Evolutionary conservation across 768 basidiomycete species (phyloP).

Genomic region (Russula sp.): DNA sequence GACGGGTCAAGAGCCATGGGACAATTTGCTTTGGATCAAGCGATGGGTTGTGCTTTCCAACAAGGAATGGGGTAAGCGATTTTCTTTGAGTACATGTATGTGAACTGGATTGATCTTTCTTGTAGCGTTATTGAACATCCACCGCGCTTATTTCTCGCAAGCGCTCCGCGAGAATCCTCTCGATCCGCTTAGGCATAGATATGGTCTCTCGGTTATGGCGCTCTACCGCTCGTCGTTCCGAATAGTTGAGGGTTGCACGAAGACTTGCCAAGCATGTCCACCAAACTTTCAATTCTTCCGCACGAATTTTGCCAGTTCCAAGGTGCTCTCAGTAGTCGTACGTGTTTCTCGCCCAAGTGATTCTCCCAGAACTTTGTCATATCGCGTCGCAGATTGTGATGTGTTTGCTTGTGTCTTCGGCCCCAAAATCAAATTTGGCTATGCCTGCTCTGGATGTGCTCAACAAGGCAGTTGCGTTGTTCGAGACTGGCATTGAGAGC

Average conservation of each 20-base stretch:
- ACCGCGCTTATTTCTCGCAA: slow-evolving; percentile 65
- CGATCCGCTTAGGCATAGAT: slow-evolving; percentile 59
- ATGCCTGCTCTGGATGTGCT: slow-evolving; percentile 39
- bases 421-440: slow-evolving; percentile 40
- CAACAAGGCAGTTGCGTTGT: slow-evolving; percentile 36
- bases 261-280: slow-evolving; percentile 44
- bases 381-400: slow-evolving; percentile 42
- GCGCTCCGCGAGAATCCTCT: slow-evolving; percentile 57
- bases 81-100: slow-evolving; percentile 23
- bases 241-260: slow-evolving; percentile 49
- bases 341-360: slow-evolving; percentile 32
- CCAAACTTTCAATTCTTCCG: slow-evolving; percentile 42
- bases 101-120: neutral
- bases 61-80: slow-evolving; percentile 36
- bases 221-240: slow-evolving; percentile 72
- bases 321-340: slow-evolving; percentile 62
- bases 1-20: slow-evolving; percentile 17
- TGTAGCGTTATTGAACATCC: slow-evolving; percentile 59
- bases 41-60: slow-evolving; percentile 30
- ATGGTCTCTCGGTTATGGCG: slow-evolving; percentile 66
- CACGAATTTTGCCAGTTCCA: slow-evolving; percentile 59
- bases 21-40: slow-evolving; percentile 18
- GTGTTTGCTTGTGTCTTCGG: slow-evolving; percentile 40
- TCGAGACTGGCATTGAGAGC: slow-evolving; percentile 33
- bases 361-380: neutral